Evolutionary conservation across 352 stramenopile species (phyloP).

Genomic region (Plasmopara halstedii): DNA sequence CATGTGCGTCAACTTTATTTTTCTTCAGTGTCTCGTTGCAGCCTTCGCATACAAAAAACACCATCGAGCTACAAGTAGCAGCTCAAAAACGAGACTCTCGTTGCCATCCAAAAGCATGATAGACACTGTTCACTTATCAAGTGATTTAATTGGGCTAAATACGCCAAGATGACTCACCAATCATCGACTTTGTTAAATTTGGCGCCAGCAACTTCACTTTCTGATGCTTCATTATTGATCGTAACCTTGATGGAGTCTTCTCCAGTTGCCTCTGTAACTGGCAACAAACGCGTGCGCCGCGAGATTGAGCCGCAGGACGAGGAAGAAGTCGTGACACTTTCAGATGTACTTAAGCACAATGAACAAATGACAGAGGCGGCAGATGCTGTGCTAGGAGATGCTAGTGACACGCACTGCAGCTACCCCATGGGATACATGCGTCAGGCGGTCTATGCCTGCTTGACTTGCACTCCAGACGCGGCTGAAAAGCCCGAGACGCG

Average conservation of each 20-base stretch:
- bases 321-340: conserved; percentile 49
- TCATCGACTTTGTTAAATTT: conserved; percentile 1
- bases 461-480: conserved; percentile 55
- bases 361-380: conserved; percentile 46
- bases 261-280: conserved; percentile 1
- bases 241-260: conserved; percentile 2
- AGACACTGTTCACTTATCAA: background rate
- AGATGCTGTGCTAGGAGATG: conserved; percentile 50
- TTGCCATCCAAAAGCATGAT: conserved; percentile 10
- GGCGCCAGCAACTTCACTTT: conserved; percentile 6
- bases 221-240: conserved; percentile 5
- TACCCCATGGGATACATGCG: conserved; percentile 61
- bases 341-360: conserved; percentile 51
- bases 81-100: conserved; percentile 6
- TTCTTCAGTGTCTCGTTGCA: conserved; percentile 93
- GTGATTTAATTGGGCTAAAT: background rate
- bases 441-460: conserved; percentile 57
- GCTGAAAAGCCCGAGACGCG: conserved; percentile 21
- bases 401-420: conserved; percentile 56
- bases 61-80: conserved; percentile 29
- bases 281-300: conserved; percentile 12
- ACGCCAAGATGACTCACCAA: background rate
- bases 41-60: conserved; percentile 84
- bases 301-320: conserved; percentile 13
- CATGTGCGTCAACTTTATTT: conserved; percentile 89